Base-by-base conservation (phyloP, 805 yeast species). In the Wickerhamomyces tratensis region DNA sequence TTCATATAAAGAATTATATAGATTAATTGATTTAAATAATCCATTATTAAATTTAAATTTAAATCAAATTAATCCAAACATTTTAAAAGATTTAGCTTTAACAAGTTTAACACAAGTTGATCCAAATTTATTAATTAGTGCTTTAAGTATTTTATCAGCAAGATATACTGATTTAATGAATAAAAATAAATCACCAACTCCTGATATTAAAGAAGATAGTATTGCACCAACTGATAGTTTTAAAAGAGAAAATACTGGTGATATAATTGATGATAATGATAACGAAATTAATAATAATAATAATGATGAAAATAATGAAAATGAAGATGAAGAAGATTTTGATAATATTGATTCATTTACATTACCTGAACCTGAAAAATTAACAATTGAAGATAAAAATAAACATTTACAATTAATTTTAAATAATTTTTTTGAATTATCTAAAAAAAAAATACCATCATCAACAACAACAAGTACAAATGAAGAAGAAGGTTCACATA, bases 21-120 rank as follows among this genome's bases (percentile, higher is more conserved):
- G 81, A 27, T 69, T 91, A 45, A 79, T 83, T 12, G 78, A 75
- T 35, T 65, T 77, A 31, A 62, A 66, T 36, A 78, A 81, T 53
- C 79, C 80, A 40, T 64, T 86, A 44, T 71, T 77, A 31, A 71
- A 71, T 35, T 82, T 86, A 55, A 91, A 91, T 57, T 74, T 86
- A 43, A 69, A 86, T 3, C 64, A 75, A 9, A 64, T 93, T 7
- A 82, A 93, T 6, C 73, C 72, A 25, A 76, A 77, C 40, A 68
- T 82, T 1, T 71, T 88, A 43, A 72, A 71, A 25, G 71, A 75
- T 38, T 80, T 82, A 72, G 86, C 82, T 13, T 65, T 76, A 43
- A 73, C 76, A 2, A 87, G 95, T 0, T 65, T 93, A 43, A 65
- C 70, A 14, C 72, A 72, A 37, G 74, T 76, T 0, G 73, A 75